Base-by-base conservation (phyloP, 768 basidiomycete genomes). In the Gyrodon lividus region DNA sequence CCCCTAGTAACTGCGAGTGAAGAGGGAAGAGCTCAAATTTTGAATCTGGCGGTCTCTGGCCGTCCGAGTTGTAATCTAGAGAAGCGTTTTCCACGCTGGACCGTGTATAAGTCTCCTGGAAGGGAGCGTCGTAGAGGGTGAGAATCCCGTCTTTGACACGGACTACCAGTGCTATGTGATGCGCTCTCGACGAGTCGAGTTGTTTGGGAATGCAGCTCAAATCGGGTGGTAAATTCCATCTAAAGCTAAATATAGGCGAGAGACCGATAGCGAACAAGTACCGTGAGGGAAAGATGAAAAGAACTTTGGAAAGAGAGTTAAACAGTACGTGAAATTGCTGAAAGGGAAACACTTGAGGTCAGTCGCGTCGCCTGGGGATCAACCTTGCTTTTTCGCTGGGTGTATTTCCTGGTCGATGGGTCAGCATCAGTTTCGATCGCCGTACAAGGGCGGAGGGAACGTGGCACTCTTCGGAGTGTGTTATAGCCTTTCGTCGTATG, bases 1-100 rank as follows among this genome's bases (percentile, higher is more conserved):
- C 82, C 85, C 83, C 78, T 83, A 86, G 85, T 86, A 86, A 83
- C 85, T 82, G 84, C 82, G 81, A 86, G 85, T 84, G 85, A 86
- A 87, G 81, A 73, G 81, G 84, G 83, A 87, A 80, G 73, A 84
- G 82, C 84, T 85, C 84, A 85, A 86, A 83, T 84, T 85, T 84
- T 74, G 77, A 85, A 85, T 84, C 84, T 84, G 84, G 77, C 74
- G 84, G 77, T 74, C 75, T 71, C 70, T 41, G 74, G 73, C n/a
- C n/a, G 76, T 79, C 79, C 80, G 81, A 83, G 79, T 83, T 84
- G 83, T 84, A 84, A 81, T 83, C 81, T 85, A 78, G 79, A 86
- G 84, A 86, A 81, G 82, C 72, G 78, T 78, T 74, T 78, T 82
- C 84, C 74, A 78, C 69, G 78, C 74, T 76, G 80, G 82, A 78